Conservation (phyloP, 1,284 basidiomycete genomes). For the Athelia sp. region DNA sequence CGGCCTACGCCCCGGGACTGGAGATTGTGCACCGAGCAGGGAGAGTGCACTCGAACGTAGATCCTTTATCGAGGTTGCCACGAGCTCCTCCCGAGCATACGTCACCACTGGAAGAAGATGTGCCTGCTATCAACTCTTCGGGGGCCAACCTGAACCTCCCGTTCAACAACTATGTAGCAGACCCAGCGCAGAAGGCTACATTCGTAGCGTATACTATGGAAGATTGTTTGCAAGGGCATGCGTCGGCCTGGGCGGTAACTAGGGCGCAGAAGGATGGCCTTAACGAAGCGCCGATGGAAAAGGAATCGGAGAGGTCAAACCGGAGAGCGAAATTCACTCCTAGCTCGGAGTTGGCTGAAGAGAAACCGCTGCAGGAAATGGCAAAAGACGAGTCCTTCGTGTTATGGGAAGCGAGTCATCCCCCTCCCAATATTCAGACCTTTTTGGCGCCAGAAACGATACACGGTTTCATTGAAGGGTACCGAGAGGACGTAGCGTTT, state of each 20-base stretch:
- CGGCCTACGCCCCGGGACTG: no score
- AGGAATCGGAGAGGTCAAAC: no score
- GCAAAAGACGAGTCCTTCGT: not conserved
- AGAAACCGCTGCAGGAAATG: not conserved
- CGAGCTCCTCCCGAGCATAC: conserved; percentile 10
- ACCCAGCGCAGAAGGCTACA: not conserved
- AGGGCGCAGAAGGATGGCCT: not conserved
- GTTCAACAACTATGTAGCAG: not conserved
- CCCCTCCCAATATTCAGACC: not conserved
- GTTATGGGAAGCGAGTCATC: not conserved
- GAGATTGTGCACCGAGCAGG: no score
- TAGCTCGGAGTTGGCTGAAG: no score
- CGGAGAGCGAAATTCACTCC: no score
- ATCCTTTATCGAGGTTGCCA: no score
- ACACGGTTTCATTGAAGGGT: not conserved
- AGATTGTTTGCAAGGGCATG: not conserved
- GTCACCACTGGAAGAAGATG: not conserved
- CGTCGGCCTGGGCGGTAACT: not conserved
- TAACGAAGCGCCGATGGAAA: not conserved
- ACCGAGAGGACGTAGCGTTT: conserved; percentile 1
- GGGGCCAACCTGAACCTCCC: conserved; percentile 5
- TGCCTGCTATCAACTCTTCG: not conserved
- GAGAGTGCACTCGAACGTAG: no score
- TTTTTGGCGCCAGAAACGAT: not conserved
- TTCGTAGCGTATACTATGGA: not conserved